Conservation (phyloP, 73 alveolate species). For the Urostyla sp. region DNA sequence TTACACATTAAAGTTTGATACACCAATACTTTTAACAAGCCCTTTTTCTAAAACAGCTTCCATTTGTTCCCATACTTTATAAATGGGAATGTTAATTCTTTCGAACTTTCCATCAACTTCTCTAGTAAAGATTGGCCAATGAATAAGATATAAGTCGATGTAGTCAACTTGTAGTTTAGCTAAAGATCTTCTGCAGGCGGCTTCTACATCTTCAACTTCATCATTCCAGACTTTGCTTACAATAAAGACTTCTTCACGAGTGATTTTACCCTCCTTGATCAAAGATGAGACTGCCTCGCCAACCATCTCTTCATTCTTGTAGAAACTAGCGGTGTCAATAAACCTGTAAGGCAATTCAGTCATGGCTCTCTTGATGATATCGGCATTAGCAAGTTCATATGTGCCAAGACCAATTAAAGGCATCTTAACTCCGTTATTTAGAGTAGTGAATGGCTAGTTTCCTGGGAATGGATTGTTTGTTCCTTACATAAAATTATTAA, state of each 20-base stretch:
- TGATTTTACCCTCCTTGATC: constrained; percentile 51
- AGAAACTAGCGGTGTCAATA: constrained; percentile 76
- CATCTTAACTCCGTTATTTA: constrained; percentile 70
- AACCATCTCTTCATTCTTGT: constrained; percentile 71
- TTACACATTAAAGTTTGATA: constrained; percentile 79
- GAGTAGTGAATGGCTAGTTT: constrained; percentile 45
- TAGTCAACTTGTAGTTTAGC: constrained; percentile 72
- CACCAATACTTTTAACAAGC: constrained; percentile 73
- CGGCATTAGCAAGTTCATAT: too few relatives aligned
- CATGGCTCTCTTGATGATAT: constrained; percentile 29
- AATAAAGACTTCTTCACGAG: constrained; percentile 54
- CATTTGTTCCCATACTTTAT: constrained; percentile 74
- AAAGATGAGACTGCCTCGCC: constrained; percentile 79
- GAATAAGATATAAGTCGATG: constrained; percentile 77
- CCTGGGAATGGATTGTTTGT: too few relatives aligned
- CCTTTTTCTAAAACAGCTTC: constrained; percentile 74
- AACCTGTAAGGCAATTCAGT: constrained; percentile 74
- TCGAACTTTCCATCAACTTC: constrained; percentile 57
- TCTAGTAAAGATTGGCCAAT: constrained; percentile 79
- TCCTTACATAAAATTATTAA: too few relatives aligned
- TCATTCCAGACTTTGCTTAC: constrained; percentile 67
- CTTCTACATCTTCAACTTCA: constrained; percentile 70
- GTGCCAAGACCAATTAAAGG: constrained; percentile 82
- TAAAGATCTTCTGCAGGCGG: constrained; percentile 70
- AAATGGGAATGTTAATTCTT: constrained; percentile 54